phyloP scores from a whole-genome alignment of 495 filamentous ascomycete species.

The Thozetella sp. region DNA sequence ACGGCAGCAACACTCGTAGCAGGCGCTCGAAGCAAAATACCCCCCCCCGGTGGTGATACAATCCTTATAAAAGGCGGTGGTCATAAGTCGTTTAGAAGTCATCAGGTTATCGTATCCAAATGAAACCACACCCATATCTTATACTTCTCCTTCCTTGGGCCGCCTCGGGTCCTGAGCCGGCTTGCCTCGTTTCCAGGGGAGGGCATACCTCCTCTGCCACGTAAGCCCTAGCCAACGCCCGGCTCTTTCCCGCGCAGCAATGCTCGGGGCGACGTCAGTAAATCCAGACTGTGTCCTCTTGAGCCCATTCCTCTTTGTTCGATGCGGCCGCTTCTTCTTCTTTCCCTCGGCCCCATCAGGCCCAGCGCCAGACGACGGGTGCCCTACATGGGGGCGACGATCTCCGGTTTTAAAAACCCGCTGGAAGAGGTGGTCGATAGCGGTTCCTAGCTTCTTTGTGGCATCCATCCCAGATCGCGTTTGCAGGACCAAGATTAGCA shows the following conservation, averaged over 20 bases:
- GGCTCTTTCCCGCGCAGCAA: background rate
- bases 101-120: no score
- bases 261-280: background rate
- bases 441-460: background rate
- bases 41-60: no score
- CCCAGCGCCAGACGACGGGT: background rate
- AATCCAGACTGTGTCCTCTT: background rate
- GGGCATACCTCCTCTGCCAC: background rate
- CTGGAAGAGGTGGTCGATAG: background rate
- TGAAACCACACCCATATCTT: no score
- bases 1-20: no score
- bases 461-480: slow-evolving; percentile 19
- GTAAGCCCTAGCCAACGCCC: background rate
- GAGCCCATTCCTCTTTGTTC: background rate
- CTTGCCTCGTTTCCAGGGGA: background rate
- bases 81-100: no score
- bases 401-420: background rate
- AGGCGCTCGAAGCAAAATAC: no score
- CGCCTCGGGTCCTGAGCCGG: background rate
- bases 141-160: slow-evolving; percentile 1
- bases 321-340: background rate
- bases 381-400: background rate
- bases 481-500: slow-evolving; percentile 27
- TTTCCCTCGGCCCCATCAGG: background rate
- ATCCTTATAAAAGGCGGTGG: no score